phyloP scores from a whole-genome alignment of 352 stramenopile genomes.

The Globisporangium solare region DNA sequence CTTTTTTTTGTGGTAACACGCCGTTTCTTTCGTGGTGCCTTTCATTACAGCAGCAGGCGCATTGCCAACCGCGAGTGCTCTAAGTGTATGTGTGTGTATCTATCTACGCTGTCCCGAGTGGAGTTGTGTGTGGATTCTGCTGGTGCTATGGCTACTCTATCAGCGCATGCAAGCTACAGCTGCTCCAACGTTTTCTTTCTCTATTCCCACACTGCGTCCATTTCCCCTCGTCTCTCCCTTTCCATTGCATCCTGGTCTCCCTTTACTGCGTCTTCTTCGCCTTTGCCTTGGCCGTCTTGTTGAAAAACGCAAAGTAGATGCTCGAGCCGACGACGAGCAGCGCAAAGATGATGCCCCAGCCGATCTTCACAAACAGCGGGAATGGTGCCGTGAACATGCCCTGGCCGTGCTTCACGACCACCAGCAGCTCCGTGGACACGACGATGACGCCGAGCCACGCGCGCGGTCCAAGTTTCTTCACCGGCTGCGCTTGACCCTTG shows the following conservation, averaged over 20 bases:
- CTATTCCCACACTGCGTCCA: not conserved
- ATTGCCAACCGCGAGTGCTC: no score
- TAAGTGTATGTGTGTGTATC: no score
- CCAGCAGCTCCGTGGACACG: slow-evolving; percentile 66
- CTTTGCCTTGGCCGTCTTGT: slow-evolving; percentile 36
- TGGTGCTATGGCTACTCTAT: not conserved
- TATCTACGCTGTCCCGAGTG: no score
- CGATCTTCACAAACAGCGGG: slow-evolving; percentile 70
- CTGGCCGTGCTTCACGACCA: slow-evolving; percentile 80
- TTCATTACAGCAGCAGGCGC: no score
- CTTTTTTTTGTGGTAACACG: no score
- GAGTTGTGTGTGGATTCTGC: no score
- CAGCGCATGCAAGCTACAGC: not conserved
- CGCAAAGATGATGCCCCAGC: slow-evolving; percentile 70
- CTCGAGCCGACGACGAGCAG: slow-evolving; percentile 75
- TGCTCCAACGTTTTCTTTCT: not conserved
- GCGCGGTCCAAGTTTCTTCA: slow-evolving; percentile 78
- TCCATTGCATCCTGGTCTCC: not conserved
- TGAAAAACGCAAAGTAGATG: slow-evolving; percentile 82
- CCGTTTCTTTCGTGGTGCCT: no score
- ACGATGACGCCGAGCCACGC: slow-evolving; percentile 82
- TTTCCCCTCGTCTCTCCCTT: not conserved
- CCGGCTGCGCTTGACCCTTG: slow-evolving; percentile 35
- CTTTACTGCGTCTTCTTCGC: slow-evolving; percentile 7
- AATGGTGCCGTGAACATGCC: slow-evolving; percentile 89